Percentiles rank a stretch among this genome's conserved stretches.
phyloP scores from a whole-genome alignment of 176 grass and related monocot species.

The Bromus sterilis region DNA sequence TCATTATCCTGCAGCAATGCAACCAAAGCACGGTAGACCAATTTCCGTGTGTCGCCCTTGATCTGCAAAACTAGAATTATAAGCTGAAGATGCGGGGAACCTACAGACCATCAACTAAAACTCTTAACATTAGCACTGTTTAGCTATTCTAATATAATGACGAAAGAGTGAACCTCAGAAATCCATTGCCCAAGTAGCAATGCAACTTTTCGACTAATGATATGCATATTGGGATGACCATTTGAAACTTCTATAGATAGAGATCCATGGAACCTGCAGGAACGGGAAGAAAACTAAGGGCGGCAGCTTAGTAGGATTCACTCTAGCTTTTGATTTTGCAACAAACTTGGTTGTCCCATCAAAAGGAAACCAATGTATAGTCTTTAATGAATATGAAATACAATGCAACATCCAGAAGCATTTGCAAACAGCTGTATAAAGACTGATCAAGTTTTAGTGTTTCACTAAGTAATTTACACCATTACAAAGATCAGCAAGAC shows the following conservation, averaged over 20 bases:
- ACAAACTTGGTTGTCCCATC: neutral
- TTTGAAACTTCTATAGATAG: slow-evolving; percentile 89
- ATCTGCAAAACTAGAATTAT: slow-evolving; percentile 58
- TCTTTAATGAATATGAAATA: neutral
- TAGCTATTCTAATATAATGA: slow-evolving; percentile 23
- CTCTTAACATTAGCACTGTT: neutral
- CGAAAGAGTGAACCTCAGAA: slow-evolving; percentile 71
- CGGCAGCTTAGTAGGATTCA: neutral
- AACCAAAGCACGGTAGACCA: slow-evolving; percentile 86
- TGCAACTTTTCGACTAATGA: slow-evolving; percentile 91
- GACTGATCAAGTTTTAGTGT: neutral
- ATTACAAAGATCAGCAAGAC: slow-evolving; percentile 1
- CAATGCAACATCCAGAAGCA: slow-evolving; percentile 11
- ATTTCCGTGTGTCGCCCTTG: slow-evolving; percentile 84
- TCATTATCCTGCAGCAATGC: slow-evolving; percentile 84
- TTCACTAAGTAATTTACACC: neutral
- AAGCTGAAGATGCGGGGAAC: slow-evolving; percentile 12
- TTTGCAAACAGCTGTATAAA: slow-evolving; percentile 10
- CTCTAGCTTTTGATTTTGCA: slow-evolving; percentile 1
- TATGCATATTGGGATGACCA: slow-evolving; percentile 85
- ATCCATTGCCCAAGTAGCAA: slow-evolving; percentile 93
- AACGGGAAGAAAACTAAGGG: neutral
- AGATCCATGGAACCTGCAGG: slow-evolving; percentile 79
- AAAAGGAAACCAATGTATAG: neutral
- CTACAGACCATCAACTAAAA: neutral